Evolutionary conservation across 148 eudicot species (phyloP).

Genomic region (Heliosperma pusillum): DNA sequence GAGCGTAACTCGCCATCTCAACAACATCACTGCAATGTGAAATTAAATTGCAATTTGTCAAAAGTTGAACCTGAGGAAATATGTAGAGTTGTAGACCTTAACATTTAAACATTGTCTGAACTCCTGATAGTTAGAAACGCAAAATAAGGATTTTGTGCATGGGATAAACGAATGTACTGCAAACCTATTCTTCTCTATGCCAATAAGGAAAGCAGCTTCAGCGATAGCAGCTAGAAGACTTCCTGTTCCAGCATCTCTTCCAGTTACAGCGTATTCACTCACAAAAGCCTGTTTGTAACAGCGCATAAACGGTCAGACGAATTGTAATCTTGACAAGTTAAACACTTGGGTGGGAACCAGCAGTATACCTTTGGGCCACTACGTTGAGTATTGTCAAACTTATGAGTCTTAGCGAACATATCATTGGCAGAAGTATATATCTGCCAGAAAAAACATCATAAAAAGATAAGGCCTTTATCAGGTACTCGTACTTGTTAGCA

Average conservation of each 20-base stretch:
- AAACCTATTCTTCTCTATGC: conserved; percentile 78
- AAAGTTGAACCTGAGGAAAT: neutral
- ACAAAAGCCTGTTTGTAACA: conserved; percentile 73
- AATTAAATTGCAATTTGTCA: conserved; percentile 19
- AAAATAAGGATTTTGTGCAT: neutral
- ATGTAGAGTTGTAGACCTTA: neutral
- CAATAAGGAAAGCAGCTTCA: conserved; percentile 92
- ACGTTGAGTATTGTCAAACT: conserved; percentile 55
- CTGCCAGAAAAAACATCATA: conserved; percentile 29
- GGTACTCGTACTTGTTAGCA: neutral
- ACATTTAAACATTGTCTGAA: neutral
- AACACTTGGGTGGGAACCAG: neutral
- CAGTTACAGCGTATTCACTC: conserved; percentile 90
- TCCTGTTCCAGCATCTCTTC: conserved; percentile 69
- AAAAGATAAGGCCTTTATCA: conserved; percentile 11
- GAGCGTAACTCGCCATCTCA: conserved; percentile 93
- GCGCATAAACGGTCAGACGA: conserved; percentile 17
- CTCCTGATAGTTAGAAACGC: neutral
- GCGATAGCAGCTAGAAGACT: conserved; percentile 79
- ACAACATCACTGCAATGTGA: conserved; percentile 64
- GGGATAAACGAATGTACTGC: neutral
- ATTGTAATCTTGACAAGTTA: neutral
- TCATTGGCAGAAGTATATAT: conserved; percentile 50
- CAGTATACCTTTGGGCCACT: conserved; percentile 64
- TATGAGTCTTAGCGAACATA: conserved; percentile 51